These are phyloP conservation scores for Leishmania lainsoni DNA, from an alignment of 208 protist genomes.

Conservation along the genomic window DNA sequence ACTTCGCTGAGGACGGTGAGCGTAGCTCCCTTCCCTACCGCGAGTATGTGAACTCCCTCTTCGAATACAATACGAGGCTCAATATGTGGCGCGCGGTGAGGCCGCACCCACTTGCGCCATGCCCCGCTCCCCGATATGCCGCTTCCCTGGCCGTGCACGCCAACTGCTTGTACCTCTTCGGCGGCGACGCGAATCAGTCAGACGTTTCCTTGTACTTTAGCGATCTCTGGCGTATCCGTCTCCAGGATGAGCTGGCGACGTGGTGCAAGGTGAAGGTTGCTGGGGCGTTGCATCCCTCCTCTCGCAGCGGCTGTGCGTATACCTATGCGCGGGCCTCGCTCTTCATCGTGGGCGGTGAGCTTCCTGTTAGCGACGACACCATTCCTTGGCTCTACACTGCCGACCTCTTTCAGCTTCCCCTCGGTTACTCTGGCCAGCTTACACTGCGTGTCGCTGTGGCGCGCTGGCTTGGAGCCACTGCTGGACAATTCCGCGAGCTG, in stretches of 20 bases:
- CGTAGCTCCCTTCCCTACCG: neutral
- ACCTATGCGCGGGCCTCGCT: conserved; percentile 50
- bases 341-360: conserved; percentile 77
- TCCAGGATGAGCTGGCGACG: neutral
- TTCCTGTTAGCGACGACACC: conserved; percentile 14
- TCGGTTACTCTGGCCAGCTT: conserved; percentile 45
- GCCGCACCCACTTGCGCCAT: conserved; percentile 3
- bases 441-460: conserved; percentile 50
- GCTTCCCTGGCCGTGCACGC: conserved; percentile 49
- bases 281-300: conserved; percentile 28
- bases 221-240: conserved; percentile 74
- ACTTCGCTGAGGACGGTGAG: neutral
- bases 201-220: conserved; percentile 55
- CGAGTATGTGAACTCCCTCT: conserved; percentile 57
- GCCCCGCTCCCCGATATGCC: conserved; percentile 54
- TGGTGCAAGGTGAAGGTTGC: conserved; percentile 37
- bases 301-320: conserved; percentile 66
- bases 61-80: conserved; percentile 47
- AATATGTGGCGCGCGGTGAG: conserved; percentile 37
- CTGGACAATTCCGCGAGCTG: neutral
- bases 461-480: conserved; percentile 37
- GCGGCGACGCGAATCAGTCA: conserved; percentile 69
- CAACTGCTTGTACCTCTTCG: conserved; percentile 66
- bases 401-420: conserved; percentile 60
- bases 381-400: conserved; percentile 44